phyloP scores from a whole-genome alignment of 1,284 basidiomycete genomes.

The Austroboletus niveus region DNA sequence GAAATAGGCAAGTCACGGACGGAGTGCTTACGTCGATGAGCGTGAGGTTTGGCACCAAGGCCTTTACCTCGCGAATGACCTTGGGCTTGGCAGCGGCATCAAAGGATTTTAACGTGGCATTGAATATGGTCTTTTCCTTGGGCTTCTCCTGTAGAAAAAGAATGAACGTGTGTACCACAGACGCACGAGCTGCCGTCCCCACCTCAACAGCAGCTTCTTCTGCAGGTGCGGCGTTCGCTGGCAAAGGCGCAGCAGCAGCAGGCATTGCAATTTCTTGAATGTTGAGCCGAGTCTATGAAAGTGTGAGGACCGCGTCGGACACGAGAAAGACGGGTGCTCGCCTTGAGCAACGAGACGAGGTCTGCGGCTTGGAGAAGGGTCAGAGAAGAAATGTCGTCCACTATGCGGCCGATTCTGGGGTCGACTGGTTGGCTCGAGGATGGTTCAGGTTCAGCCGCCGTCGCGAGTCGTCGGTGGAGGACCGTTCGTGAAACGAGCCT shows the following conservation, averaged over 20 bases:
- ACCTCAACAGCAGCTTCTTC: conserved; percentile 70
- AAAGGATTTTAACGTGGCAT: conserved; percentile 91
- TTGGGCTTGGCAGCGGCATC: conserved; percentile 92
- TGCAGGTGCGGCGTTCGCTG: conserved; percentile 43
- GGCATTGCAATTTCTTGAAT: conserved; percentile 99
- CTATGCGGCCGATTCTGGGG: conserved; percentile 80
- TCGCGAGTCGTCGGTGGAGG: conserved; percentile 46
- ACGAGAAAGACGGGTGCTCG: conserved; percentile 32
- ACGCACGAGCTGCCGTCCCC: conserved; percentile 15
- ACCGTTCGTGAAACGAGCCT: conserved; percentile 22
- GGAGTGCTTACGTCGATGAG: conserved; percentile 82
- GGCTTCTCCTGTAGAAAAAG: conserved; percentile 74
- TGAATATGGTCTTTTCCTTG: conserved; percentile 99
- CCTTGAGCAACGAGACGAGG: conserved; percentile 90
- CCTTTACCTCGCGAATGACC: conserved; percentile 98
- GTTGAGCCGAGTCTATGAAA: conserved; percentile 79
- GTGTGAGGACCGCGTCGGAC: not conserved
- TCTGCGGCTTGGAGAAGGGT: conserved; percentile 97
- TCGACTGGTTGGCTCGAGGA: conserved; percentile 47
- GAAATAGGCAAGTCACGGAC: conserved; percentile 7
- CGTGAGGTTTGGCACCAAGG: conserved; percentile 89
- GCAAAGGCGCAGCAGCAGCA: conserved; percentile 63
- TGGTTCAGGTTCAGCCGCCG: conserved; percentile 43
- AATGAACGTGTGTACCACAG: not conserved
- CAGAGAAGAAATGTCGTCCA: conserved; percentile 90